A percentile compares a stretch with the other conserved stretches of the same genome.
Evolutionary conservation across 2,329 filamentous ascomycete species (phyloP).

Genomic region (Botrytis byssoidea): DNA sequence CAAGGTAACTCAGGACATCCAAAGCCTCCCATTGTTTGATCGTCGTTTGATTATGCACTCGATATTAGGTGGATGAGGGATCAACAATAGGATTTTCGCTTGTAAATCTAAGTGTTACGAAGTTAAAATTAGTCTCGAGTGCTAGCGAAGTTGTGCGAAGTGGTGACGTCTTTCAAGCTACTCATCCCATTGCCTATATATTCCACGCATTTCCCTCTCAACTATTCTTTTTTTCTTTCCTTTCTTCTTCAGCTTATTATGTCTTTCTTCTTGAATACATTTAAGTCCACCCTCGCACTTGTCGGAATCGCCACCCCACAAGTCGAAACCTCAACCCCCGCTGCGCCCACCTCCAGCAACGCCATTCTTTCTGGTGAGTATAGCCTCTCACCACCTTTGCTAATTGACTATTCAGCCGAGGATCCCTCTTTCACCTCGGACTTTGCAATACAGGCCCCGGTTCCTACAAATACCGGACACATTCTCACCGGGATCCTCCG

Average conservation of each 20-base stretch:
- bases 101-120: background rate
- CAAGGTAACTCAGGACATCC: background rate
- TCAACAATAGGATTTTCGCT: background rate
- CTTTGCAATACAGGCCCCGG: background rate
- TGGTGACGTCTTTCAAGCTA: background rate
- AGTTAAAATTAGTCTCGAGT: background rate
- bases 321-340: background rate
- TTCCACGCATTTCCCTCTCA: background rate
- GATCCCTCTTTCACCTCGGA: background rate
- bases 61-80: background rate
- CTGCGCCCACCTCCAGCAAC: slow-evolving; percentile 7
- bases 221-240: background rate
- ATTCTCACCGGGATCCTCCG: slow-evolving; percentile 2
- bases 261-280: background rate
- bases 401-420: background rate
- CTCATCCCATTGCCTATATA: background rate
- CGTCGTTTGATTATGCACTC: background rate
- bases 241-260: background rate
- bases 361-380: background rate
- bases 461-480: background rate
- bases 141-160: background rate
- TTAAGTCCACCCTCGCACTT: slow-evolving; percentile 1
- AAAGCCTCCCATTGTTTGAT: background rate
- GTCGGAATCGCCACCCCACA: background rate
- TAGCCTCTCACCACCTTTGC: background rate